Evolutionary conservation across 1,284 basidiomycete genomes (phyloP).

Genomic region (Lentinula novae-zelandiae): DNA sequence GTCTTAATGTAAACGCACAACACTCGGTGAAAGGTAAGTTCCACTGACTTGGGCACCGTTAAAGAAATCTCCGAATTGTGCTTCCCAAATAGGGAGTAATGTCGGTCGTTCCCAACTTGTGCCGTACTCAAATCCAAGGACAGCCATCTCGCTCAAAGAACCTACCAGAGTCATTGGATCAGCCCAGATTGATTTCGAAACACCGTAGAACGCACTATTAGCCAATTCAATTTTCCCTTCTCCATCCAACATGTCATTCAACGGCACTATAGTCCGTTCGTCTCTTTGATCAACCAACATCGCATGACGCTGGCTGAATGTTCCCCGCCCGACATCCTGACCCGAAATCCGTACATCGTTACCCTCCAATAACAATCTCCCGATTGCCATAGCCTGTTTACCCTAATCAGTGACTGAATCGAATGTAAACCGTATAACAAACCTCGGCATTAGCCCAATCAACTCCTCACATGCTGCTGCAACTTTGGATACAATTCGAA

Average conservation of each 20-base stretch:
- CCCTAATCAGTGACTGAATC: not conserved
- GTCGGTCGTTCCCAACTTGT: constrained; percentile 82
- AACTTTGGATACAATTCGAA: constrained; percentile 82
- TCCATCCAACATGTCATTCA: constrained; percentile 65
- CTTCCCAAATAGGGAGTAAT: constrained; percentile 86
- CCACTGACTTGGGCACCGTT: constrained; percentile 72
- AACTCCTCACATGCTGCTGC: constrained; percentile 74
- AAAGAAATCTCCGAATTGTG: constrained; percentile 91
- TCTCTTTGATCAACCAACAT: constrained; percentile 87
- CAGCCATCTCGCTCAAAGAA: constrained; percentile 83
- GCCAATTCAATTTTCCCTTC: constrained; percentile 78
- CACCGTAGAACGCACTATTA: constrained; percentile 57
- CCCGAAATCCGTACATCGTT: constrained; percentile 83
- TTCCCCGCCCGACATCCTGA: constrained; percentile 87
- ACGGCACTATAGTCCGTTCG: constrained; percentile 73
- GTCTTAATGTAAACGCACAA: not conserved
- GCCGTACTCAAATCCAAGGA: constrained; percentile 88
- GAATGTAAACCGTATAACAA: constrained; percentile 10
- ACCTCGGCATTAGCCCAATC: constrained; percentile 90
- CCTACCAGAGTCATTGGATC: constrained; percentile 37
- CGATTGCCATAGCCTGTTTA: constrained; percentile 77
- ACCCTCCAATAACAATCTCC: constrained; percentile 76
- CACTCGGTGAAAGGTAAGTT: not conserved
- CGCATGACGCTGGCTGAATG: constrained; percentile 88
- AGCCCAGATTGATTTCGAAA: not conserved